Conservation (phyloP, 2,329 filamentous ascomycete species). For the Trichoderma pleuroti region DNA sequence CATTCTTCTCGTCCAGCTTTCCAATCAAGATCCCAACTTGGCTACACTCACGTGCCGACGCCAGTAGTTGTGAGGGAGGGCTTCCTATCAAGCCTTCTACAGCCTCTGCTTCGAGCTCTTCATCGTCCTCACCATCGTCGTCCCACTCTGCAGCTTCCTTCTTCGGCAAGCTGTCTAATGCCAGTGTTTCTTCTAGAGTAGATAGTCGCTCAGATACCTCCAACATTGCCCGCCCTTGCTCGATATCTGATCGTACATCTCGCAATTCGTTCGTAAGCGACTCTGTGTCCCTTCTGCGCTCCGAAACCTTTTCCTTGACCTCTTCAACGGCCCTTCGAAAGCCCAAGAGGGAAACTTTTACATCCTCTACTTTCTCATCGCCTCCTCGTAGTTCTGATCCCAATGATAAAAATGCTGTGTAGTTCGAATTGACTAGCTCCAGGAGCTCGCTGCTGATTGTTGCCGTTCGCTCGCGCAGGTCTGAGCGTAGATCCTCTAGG, state of each 20-base stretch:
- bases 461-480: slow-evolving; percentile 76
- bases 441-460: slow-evolving; percentile 81
- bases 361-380: slow-evolving; percentile 86
- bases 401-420: slow-evolving; percentile 82
- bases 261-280: slow-evolving; percentile 63
- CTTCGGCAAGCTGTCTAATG: slow-evolving; percentile 44
- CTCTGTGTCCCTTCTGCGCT: slow-evolving; percentile 61
- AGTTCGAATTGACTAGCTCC: slow-evolving; percentile 93
- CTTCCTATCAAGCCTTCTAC: slow-evolving; percentile 40
- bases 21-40: slow-evolving; percentile 42
- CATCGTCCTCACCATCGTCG: slow-evolving; percentile 41
- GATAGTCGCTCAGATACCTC: slow-evolving; percentile 63
- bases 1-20: slow-evolving; percentile 44
- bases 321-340: slow-evolving; percentile 80
- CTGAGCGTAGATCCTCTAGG: slow-evolving; percentile 84
- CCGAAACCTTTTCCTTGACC: slow-evolving; percentile 62
- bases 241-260: slow-evolving; percentile 60
- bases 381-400: slow-evolving; percentile 80
- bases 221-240: slow-evolving; percentile 58
- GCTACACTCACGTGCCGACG: slow-evolving; percentile 45
- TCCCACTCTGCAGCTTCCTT: slow-evolving; percentile 29
- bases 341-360: slow-evolving; percentile 79
- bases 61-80: slow-evolving; percentile 45
- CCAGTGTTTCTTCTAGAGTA: slow-evolving; percentile 61
- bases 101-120: slow-evolving; percentile 32